Evolutionary conservation across 176 grass and related monocot species (phyloP), one percentile per base, ranked within the genome.

Genomic region (Zea mays): DNA sequence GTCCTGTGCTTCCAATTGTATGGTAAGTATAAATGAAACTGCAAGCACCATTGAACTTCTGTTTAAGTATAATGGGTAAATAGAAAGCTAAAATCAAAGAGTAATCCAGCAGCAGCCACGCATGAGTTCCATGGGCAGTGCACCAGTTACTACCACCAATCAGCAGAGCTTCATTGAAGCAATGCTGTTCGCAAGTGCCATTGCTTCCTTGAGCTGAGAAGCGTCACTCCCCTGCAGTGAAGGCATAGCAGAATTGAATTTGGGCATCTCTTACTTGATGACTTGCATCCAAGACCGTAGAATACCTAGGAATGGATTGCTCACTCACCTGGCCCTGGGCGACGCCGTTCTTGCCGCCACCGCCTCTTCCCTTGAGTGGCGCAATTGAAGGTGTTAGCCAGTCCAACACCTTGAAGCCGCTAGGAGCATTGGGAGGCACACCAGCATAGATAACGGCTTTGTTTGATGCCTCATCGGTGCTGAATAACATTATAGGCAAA

Each of bases 401-500:
- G 19, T 99, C 96, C 78, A 99, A 79, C 73, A 95, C 96, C 35
- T 72, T 85, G 39, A 92, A 51, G 71, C 91, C 83, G 55, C 56
- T 89, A 38, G 87, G 65, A 47, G 44, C 47, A 16, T 62, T 84
- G 8, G 79, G 56, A 41, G 95, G 95, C 5, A 94, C 89, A 8
- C 85, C 91, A 19, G 91, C 95, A 47, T 88, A 94, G 3, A 98
- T 88, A 1, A 98, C 87, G 66, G 85, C 87, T 67, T 98, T 98
- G 72, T 98, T 98, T 45, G 70, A 83, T 74, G 83, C 72, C 62
- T 78, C 80, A 48, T 92, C 96, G 1, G 87, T 83, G 66, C 95
- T 98, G 80, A 98, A 98, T 33, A 94, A 78, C 95, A 98, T 98
- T 64, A 88, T 86, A 38, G 89, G 86, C 61, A 98, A 59, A 51